These are phyloP conservation scores for Camelina laxa DNA, from an alignment of 345 rosid species.

Conservation along the genomic window DNA sequence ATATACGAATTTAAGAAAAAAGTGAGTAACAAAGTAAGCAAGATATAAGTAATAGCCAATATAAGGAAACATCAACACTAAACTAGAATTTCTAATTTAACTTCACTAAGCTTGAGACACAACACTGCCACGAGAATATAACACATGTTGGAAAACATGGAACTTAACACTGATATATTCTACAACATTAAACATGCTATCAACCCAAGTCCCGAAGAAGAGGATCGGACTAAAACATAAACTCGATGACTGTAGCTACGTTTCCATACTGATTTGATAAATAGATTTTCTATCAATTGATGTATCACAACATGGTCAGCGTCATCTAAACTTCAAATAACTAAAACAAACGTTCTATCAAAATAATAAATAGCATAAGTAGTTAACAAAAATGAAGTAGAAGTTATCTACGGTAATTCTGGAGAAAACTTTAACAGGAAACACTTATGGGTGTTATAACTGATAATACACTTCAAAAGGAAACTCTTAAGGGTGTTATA, in stretches of 20 bases:
- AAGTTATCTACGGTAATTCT: conserved; percentile 8
- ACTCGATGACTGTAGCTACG: neutral
- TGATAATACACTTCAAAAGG: conserved; percentile 29
- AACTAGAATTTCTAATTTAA: neutral
- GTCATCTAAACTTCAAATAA: conserved; percentile 13
- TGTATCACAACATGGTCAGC: conserved; percentile 8
- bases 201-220: neutral
- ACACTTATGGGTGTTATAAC: conserved; percentile 6
- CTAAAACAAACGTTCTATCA: neutral
- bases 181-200: conserved; percentile 12
- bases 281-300: conserved; percentile 15
- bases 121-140: conserved; percentile 13
- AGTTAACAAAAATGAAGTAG: conserved; percentile 12
- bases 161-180: conserved; percentile 1
- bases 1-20: conserved; percentile 31
- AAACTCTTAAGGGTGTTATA: conserved; percentile 6
- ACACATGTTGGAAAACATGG: conserved; percentile 6
- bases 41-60: conserved; percentile 14
- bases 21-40: conserved; percentile 27
- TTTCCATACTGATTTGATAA: conserved; percentile 12
- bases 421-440: conserved; percentile 33
- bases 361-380: conserved; percentile 6
- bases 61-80: conserved; percentile 23
- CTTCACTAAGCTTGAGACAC: conserved; percentile 25
- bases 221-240: conserved; percentile 19